A percentile compares a stretch with the other conserved stretches of the same genome.
Conservation (phyloP, 352 stramenopile genomes). For the Aphanomyces astaci region DNA sequence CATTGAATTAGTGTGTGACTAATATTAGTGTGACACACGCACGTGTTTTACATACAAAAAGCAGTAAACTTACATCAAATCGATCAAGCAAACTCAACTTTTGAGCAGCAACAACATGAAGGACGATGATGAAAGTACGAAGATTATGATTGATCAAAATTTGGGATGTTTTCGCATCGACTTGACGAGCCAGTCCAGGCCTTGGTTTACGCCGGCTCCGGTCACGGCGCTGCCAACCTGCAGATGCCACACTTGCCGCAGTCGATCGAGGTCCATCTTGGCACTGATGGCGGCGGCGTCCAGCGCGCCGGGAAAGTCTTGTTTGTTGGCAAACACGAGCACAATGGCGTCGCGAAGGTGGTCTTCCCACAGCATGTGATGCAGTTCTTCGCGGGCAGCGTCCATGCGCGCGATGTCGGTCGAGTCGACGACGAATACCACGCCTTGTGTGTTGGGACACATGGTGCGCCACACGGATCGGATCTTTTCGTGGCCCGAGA, state of each 20-base stretch:
- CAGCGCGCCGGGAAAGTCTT: constrained; percentile 12
- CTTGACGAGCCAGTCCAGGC: constrained; percentile 10
- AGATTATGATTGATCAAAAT: constrained; percentile 2
- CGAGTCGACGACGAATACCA: constrained; percentile 28
- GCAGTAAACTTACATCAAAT: no score
- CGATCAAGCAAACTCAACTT: no score
- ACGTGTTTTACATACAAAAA: no score
- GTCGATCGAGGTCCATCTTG: constrained; percentile 12
- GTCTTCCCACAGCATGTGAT: constrained; percentile 10
- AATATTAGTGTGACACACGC: no score
- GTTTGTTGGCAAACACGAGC: constrained; percentile 21
- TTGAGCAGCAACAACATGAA: no score
- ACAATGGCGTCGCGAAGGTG: background rate
- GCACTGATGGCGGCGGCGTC: constrained; percentile 3
- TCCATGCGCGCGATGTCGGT: constrained; percentile 23
- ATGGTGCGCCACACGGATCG: constrained; percentile 10
- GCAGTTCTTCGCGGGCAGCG: constrained; percentile 13
- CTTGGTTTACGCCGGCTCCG: background rate
- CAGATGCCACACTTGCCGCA: constrained; percentile 14
- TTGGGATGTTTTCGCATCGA: constrained; percentile 1
- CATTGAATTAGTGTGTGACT: no score
- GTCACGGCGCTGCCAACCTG: constrained; percentile 3
- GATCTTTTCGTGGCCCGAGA: constrained; percentile 25
- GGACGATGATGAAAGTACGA: no score
- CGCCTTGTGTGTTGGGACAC: constrained; percentile 13